Base-by-base conservation (phyloP, 371 early-diverging fungal genomes). In the Mucor sp. region DNA sequence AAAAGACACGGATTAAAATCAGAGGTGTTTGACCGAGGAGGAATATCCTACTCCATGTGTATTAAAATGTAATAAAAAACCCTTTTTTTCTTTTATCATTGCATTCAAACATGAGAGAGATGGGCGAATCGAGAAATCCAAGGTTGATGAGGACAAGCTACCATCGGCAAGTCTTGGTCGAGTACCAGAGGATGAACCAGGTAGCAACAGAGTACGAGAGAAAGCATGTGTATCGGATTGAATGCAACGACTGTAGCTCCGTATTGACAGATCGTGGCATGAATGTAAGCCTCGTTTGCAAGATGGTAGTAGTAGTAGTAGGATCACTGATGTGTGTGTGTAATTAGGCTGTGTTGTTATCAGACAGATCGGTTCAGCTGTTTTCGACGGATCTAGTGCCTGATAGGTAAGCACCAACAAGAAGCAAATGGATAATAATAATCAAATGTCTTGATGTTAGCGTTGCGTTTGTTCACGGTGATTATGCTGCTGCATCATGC, bases 321-420 rank as follows among this genome's bases (percentile, higher is more conserved):
- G n/a, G n/a, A n/a, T n/a, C n/a, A n/a, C n/a, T n/a, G n/a, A n/a
- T n/a, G n/a, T n/a, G n/a, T n/a, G n/a, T n/a, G n/a, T n/a, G n/a
- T 64, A 17, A 9, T 32, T 58, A 80, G 81, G 78, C 81, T 59
- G 75, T 76, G 5, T 55, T 81, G 14, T 57, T 78, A 6, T 78
- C 81, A 19, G 78, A 81, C 65, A 70, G 75, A 48, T 63, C 70
- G 8, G 70, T 73, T 7, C 70, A 76, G 44, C 27, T 81, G 12
- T 81, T 70, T 58, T 81, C 81, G 0, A 81, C 81, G 1, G 81
- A 81, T 70, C 35, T 81, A 19, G 56, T 74, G 19, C 81, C 81
- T 44, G 63, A 75, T 50, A 73, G 75, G 81, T 81, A 81, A 44
- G 32, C n/a, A n/a, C 3, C 35, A 8, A 41, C 41, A 1, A 41